Evolutionary conservation across 768 basidiomycete genomes (phyloP).

Genomic region (Lactifluus rugatus): DNA sequence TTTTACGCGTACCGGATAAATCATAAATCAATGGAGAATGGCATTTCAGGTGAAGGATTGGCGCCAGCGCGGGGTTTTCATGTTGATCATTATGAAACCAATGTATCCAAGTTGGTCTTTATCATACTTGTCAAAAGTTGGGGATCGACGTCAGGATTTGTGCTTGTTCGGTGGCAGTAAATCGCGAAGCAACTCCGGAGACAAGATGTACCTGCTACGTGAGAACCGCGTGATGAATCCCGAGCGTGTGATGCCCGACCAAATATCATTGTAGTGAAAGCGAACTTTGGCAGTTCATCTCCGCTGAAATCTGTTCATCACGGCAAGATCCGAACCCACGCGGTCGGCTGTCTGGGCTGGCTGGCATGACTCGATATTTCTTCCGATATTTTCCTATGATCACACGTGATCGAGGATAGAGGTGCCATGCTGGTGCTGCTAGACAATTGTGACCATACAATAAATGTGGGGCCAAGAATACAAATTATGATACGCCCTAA

Average conservation of each 20-base stretch:
- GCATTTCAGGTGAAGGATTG: background rate
- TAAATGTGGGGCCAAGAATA: conserved; percentile 15
- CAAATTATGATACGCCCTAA: conserved; percentile 15
- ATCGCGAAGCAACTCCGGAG: background rate
- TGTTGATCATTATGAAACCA: background rate
- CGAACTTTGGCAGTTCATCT: no score
- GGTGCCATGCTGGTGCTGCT: background rate
- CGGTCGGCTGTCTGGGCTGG: no score
- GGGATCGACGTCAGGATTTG: background rate
- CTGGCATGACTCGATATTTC: no score
- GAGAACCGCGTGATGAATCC: background rate
- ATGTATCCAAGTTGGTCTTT: background rate
- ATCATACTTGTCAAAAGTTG: background rate
- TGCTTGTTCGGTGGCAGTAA: background rate
- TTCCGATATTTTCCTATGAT: no score
- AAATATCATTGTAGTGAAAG: no score
- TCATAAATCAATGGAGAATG: no score
- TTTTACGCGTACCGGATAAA: no score
- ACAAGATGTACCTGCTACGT: background rate
- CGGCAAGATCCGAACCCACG: no score
- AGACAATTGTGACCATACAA: conserved; percentile 1
- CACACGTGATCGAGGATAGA: background rate
- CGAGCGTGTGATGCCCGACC: background rate
- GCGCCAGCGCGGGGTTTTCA: background rate
- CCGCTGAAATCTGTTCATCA: no score